Percentiles rank a stretch among this genome's conserved stretches.
Conservation (phyloP, 2,329 filamentous ascomycete species). For the Fusarium sp. region DNA sequence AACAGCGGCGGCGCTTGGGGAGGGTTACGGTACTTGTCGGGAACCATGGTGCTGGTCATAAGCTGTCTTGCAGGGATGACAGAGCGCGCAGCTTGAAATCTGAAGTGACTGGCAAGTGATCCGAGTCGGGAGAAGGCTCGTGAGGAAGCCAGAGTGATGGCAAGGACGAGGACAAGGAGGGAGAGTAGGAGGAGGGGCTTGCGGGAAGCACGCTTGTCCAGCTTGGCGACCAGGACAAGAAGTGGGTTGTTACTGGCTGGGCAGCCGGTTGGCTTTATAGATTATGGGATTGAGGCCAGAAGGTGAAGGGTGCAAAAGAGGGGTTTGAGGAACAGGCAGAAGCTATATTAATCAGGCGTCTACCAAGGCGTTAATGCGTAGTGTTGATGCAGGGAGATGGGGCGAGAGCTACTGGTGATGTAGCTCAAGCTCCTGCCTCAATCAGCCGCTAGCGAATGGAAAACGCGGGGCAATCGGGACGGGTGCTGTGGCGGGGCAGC, state of each 20-base stretch:
- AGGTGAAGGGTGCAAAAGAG: slow-evolving; percentile 33
- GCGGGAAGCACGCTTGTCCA: slow-evolving; percentile 44
- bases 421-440: slow-evolving; percentile 34
- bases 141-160: slow-evolving; percentile 76
- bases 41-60: slow-evolving; percentile 71
- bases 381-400: slow-evolving; percentile 36
- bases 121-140: slow-evolving; percentile 69
- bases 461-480: slow-evolving; percentile 42
- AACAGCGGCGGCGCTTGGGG: slow-evolving; percentile 84
- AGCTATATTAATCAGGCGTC: slow-evolving; percentile 25
- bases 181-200: slow-evolving; percentile 55
- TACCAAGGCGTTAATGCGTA: slow-evolving; percentile 24
- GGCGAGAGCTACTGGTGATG: slow-evolving; percentile 14
- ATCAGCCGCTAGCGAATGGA: slow-evolving; percentile 22
- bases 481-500: slow-evolving; percentile 8
- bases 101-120: slow-evolving; percentile 68
- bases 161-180: slow-evolving; percentile 67
- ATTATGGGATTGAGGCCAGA: slow-evolving; percentile 8
- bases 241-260: slow-evolving; percentile 15
- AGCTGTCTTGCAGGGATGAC: slow-evolving; percentile 49
- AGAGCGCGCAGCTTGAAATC: slow-evolving; percentile 50
- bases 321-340: slow-evolving; percentile 21
- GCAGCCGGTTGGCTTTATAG: slow-evolving; percentile 39
- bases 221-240: slow-evolving; percentile 35
- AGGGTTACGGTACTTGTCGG: slow-evolving; percentile 76